Percentiles rank a stretch among this genome's conserved stretches.
Conservation (phyloP, 1,284 basidiomycete species). For the Porogramme epimiltina region DNA sequence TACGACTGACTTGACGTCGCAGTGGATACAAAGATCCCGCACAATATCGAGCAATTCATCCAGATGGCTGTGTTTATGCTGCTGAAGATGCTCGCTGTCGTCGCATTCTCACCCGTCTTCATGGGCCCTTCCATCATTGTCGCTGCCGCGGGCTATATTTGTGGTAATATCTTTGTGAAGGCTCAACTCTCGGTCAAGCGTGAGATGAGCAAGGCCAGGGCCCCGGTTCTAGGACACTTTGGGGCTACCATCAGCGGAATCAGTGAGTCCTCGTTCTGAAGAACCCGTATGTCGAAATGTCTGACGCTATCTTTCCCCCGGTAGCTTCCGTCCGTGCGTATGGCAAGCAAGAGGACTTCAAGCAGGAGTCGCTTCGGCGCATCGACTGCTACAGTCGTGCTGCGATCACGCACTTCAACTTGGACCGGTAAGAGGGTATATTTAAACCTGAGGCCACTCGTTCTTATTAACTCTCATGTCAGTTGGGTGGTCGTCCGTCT, state of each 20-base stretch:
- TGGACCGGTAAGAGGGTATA: conserved; percentile 49
- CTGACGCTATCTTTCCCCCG: background rate
- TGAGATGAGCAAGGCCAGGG: conserved; percentile 67
- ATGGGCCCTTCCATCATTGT: conserved; percentile 42
- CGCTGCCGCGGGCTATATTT: conserved; percentile 44
- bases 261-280: conserved; percentile 38
- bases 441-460: no score
- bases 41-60: conserved; percentile 17
- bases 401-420: conserved; percentile 50
- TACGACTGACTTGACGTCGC: no score
- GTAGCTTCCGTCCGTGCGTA: conserved; percentile 72
- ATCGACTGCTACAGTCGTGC: conserved; percentile 52
- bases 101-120: conserved; percentile 46
- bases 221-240: conserved; percentile 72
- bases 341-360: conserved; percentile 51
- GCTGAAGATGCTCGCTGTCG: conserved; percentile 42
- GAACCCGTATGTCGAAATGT: background rate
- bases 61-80: conserved; percentile 36
- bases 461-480: background rate
- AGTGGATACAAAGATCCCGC: conserved; percentile 6
- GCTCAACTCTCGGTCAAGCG: conserved; percentile 77
- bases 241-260: conserved; percentile 69
- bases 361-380: conserved; percentile 41
- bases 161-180: conserved; percentile 59
- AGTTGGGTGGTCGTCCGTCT: conserved; percentile 33